Conservation (phyloP, 495 filamentous ascomycete genomes). For the Penicillium nucicola region DNA sequence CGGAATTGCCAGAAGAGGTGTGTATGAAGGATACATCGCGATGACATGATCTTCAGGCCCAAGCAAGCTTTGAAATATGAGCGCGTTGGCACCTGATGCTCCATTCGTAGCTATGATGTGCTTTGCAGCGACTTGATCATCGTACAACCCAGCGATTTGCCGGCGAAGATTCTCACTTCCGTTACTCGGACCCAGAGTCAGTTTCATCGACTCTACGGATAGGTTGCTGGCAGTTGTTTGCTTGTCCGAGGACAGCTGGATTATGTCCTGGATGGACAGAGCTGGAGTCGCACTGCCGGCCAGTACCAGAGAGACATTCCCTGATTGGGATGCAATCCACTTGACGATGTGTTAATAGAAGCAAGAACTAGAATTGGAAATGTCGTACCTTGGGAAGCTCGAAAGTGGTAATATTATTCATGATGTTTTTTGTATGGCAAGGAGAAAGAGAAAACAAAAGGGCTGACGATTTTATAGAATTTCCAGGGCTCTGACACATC, state of each 20-base stretch:
- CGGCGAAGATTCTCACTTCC: constrained; percentile 8
- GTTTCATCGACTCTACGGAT: neutral
- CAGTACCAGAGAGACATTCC: neutral
- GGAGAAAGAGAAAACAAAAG: too few species aligned
- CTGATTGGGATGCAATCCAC: too few species aligned
- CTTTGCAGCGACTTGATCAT: constrained; percentile 4
- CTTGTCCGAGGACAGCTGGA: constrained; percentile 9
- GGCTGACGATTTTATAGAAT: too few species aligned
- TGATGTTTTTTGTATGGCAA: too few species aligned
- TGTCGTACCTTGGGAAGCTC: too few species aligned
- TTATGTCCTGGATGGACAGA: constrained; percentile 9
- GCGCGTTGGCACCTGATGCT: constrained; percentile 12
- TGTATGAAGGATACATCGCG: constrained; percentile 12
- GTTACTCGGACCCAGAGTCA: neutral
- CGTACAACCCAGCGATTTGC: constrained; percentile 6
- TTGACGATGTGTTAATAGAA: too few species aligned
- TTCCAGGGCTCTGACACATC: too few species aligned
- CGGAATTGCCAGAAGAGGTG: constrained; percentile 7
- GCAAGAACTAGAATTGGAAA: too few species aligned
- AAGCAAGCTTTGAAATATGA: constrained; percentile 9
- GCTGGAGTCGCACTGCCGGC: constrained; percentile 8
- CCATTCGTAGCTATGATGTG: constrained; percentile 11
- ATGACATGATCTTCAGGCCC: constrained; percentile 12
- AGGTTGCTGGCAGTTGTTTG: constrained; percentile 2
- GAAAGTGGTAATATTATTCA: too few species aligned